Percentiles rank a stretch among this genome's conserved stretches.
Conservation (phyloP, 495 filamentous ascomycete genomes). For the Bacidia rubella region DNA sequence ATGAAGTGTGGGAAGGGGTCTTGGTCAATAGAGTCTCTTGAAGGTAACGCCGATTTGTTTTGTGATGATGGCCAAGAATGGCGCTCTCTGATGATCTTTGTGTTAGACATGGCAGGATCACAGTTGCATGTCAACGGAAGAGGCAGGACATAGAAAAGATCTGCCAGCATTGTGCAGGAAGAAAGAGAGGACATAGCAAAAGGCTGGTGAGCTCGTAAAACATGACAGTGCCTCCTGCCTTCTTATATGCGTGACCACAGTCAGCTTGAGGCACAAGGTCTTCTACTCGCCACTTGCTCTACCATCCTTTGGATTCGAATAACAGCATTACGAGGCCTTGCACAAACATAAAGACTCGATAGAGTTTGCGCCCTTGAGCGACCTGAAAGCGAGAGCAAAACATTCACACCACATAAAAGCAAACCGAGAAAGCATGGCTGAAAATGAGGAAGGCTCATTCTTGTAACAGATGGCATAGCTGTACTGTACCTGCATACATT, state of each 20-base stretch:
- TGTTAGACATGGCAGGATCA: not conserved
- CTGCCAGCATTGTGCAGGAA: not conserved
- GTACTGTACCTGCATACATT: not conserved
- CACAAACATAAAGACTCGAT: too few species aligned
- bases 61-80: conserved; percentile 25
- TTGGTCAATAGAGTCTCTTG: conserved; percentile 18
- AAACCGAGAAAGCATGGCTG: too few species aligned
- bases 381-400: too few species aligned
- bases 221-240: not conserved
- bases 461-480: too few species aligned
- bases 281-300: not conserved
- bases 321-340: too few species aligned
- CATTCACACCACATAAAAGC: too few species aligned
- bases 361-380: too few species aligned
- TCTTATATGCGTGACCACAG: not conserved
- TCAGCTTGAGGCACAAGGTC: not conserved
- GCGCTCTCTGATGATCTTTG: not conserved
- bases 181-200: too few species aligned
- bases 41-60: not conserved
- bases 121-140: not conserved
- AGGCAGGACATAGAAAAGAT: not conserved
- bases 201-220: too few species aligned
- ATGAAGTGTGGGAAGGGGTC: conserved; percentile 29
- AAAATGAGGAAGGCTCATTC: too few species aligned
- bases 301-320: too few species aligned